A percentile compares a stretch with the other conserved stretches of the same genome.
Conservation (phyloP, 116 monocot species). For the Trichopus zeylanicus region DNA sequence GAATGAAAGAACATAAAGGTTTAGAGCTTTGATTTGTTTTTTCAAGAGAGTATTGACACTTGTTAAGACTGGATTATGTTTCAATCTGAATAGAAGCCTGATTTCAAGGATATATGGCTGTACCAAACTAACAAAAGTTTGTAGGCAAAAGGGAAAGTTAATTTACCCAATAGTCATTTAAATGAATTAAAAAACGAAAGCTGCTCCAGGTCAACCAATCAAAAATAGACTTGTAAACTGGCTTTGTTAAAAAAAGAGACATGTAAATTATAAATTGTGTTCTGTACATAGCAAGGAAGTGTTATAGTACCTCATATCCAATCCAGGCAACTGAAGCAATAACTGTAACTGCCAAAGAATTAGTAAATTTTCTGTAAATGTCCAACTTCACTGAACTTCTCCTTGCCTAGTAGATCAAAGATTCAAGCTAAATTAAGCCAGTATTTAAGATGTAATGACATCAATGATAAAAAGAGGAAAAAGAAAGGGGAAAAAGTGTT, state of each 20-base stretch:
- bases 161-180: neutral
- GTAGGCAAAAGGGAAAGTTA: neutral
- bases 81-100: neutral
- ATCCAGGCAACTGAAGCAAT: slow-evolving; percentile 95
- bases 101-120: neutral
- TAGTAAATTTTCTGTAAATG: slow-evolving; percentile 93
- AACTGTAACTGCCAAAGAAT: slow-evolving; percentile 78
- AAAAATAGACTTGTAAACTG: no score
- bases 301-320: slow-evolving; percentile 80
- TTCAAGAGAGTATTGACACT: no score
- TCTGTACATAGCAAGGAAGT: neutral
- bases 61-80: no score
- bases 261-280: neutral
- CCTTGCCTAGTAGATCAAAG: slow-evolving; percentile 37
- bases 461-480: slow-evolving; percentile 3
- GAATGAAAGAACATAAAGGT: no score
- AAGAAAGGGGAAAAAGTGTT: neutral
- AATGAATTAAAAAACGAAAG: neutral
- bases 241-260: neutral
- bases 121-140: neutral
- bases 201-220: neutral
- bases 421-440: slow-evolving; percentile 7
- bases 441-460: no score
- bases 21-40: no score
- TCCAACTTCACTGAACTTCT: slow-evolving; percentile 82